phyloP scores from a whole-genome alignment of 2,329 filamentous ascomycete species.

The Macroventuria anomochaeta region DNA sequence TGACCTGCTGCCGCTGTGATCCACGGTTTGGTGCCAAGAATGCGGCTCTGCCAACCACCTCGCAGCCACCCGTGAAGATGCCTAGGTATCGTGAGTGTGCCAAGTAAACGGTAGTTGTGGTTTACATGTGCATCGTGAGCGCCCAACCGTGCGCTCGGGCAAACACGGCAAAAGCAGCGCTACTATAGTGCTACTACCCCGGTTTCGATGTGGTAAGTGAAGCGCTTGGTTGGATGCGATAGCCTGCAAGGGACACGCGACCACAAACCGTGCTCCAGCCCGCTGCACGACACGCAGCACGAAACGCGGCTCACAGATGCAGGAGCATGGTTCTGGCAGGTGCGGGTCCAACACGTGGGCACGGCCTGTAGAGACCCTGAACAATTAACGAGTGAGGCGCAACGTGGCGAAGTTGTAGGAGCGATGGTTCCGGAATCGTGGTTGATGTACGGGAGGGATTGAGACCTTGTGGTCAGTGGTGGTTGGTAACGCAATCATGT shows the following conservation, averaged over 20 bases:
- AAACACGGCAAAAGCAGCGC: conserved; percentile 4
- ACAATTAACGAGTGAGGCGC: conserved; percentile 7
- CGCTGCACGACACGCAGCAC: conserved; percentile 18
- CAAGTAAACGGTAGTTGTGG: background rate
- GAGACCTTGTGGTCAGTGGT: background rate
- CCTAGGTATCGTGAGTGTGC: conserved; percentile 3
- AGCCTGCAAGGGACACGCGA: conserved; percentile 13
- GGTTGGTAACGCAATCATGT: conserved; percentile 6
- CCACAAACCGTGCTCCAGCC: conserved; percentile 14
- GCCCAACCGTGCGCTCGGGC: conserved; percentile 6
- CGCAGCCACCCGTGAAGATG: background rate
- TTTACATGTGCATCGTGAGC: background rate
- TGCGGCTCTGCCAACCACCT: conserved; percentile 13
- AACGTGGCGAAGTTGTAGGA: conserved; percentile 10
- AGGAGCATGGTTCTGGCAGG: conserved; percentile 4
- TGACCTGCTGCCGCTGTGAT: background rate
- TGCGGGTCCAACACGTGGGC: conserved; percentile 19
- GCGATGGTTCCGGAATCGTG: conserved; percentile 14
- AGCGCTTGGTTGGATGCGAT: conserved; percentile 6
- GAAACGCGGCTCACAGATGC: conserved; percentile 9
- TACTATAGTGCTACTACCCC: conserved; percentile 8
- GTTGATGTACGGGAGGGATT: conserved; percentile 18
- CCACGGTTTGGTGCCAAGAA: conserved; percentile 6
- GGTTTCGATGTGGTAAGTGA: conserved; percentile 20
- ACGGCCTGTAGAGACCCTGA: conserved; percentile 10